Percentiles rank a stretch among this genome's conserved stretches.
These are phyloP conservation scores for Naganishia friedmannii DNA, from an alignment of 768 basidiomycete genomes.

Conservation along the genomic window DNA sequence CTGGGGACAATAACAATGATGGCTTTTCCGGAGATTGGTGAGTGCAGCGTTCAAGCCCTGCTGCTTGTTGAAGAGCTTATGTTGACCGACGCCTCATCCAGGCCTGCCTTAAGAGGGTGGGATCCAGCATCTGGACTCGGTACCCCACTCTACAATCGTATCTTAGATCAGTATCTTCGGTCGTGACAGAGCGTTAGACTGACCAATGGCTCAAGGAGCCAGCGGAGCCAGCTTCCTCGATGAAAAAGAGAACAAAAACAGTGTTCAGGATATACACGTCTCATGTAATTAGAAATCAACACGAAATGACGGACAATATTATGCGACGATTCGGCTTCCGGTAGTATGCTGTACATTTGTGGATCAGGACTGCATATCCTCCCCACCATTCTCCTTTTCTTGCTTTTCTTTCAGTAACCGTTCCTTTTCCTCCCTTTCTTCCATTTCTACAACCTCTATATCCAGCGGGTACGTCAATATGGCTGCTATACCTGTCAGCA, in stretches of 20 bases:
- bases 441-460: slow-evolving; percentile 87
- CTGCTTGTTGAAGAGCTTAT: background rate
- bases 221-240: background rate
- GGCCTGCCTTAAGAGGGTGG: slow-evolving; percentile 7
- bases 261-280: no score
- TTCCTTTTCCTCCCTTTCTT: slow-evolving; percentile 70
- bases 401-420: slow-evolving; percentile 39
- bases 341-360: no score
- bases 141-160: slow-evolving; percentile 19
- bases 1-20: slow-evolving; percentile 19
- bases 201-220: background rate
- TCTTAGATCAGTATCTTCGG: background rate
- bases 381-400: slow-evolving; percentile 32
- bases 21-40: slow-evolving; percentile 19
- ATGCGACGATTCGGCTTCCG: background rate
- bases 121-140: slow-evolving; percentile 17
- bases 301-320: background rate
- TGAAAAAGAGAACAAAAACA: background rate
- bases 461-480: slow-evolving; percentile 94
- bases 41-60: background rate
- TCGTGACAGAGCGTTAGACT: no score
- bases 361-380: background rate
- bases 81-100: background rate
- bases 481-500: slow-evolving; percentile 89
- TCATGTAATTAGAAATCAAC: no score